Evolutionary conservation across 2,329 filamentous ascomycete genomes (phyloP).

Genomic region (Pseudopithomyces maydicus): DNA sequence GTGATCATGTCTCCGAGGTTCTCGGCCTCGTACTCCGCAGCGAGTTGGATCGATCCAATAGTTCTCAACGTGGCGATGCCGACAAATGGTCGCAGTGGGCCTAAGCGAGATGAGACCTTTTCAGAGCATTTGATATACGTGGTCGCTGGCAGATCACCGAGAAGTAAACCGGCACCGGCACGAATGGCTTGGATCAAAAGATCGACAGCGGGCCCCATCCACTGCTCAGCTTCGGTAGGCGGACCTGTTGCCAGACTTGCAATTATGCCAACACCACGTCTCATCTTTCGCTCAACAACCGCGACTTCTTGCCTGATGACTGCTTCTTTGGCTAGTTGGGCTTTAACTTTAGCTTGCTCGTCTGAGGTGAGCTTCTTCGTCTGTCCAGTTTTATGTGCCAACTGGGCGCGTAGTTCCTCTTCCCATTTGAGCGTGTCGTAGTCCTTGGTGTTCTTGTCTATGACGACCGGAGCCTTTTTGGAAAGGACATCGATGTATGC

Average conservation of each 20-base stretch:
- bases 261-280: conserved; percentile 86
- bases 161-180: conserved; percentile 79
- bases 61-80: conserved; percentile 85
- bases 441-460: conserved; percentile 91
- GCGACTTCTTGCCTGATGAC: conserved; percentile 76
- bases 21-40: conserved; percentile 75
- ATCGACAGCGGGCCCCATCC: conserved; percentile 83
- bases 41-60: conserved; percentile 73
- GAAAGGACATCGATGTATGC: conserved; percentile 89
- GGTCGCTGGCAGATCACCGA: conserved; percentile 77
- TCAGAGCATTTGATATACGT: conserved; percentile 82
- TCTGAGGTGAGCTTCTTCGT: conserved; percentile 90
- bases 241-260: conserved; percentile 81
- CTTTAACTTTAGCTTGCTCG: conserved; percentile 87
- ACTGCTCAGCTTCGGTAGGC: conserved; percentile 84
- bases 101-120: conserved; percentile 74
- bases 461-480: conserved; percentile 74
- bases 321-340: conserved; percentile 86
- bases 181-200: conserved; percentile 75
- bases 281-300: conserved; percentile 70
- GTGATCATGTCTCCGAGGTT: conserved; percentile 83
- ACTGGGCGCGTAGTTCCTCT: conserved; percentile 81
- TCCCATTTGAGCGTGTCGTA: conserved; percentile 98
- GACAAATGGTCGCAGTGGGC: conserved; percentile 78
- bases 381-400: conserved; percentile 91